Evolutionary conservation across 768 basidiomycete genomes (phyloP), one percentile per base, ranked within the genome.

Genomic region (Suillus lakei): DNA sequence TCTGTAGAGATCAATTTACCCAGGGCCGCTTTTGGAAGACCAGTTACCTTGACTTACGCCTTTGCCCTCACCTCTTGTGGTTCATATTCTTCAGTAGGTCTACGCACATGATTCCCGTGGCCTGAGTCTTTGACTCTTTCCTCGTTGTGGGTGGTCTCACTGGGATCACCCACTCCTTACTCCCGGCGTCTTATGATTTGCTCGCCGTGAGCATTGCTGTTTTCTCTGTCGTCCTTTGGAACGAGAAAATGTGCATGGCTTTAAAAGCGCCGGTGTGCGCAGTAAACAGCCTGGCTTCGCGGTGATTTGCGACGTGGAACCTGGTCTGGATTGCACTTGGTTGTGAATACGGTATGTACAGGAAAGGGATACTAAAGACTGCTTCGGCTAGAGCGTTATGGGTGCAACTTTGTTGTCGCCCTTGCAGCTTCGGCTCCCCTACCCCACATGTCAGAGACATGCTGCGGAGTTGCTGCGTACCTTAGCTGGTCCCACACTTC

Each of bases 181-280:
- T 69, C 81, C 84, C 85, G 87, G 87, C 74, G 82, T 81, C 74
- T 86, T 87, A 72, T 69, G 70, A 83, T 83, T 72, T 79, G 82
- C 79, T 80, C 78, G 76, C 86, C 87, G 85, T 85, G 83, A 83
- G 75, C 81, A 78, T 71, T 79, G 74, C 58, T 39, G 50, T 65
- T 41, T 63, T 68, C 68, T 65, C 67, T 70, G 71, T 64, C 62
- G 69, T 69, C 70, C 65, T 51, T 58, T 44, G 60, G 70, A 65
- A 67, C 62, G 55, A 66, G 75, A 66, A 64, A 56, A 63, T 68
- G 64, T 67, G 71, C 70, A 80, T 70, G 81, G 79, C 80, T 76
- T 76, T 82, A 80, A 68, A 87, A 87, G 81, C 80, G 84, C 77
- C 77, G 80, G 77, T 75, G 76, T 68, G 77, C 84, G 82, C 84